These are phyloP conservation scores for Thozetella sp. DNA, from an alignment of 495 filamentous ascomycete species.

Conservation along the genomic window DNA sequence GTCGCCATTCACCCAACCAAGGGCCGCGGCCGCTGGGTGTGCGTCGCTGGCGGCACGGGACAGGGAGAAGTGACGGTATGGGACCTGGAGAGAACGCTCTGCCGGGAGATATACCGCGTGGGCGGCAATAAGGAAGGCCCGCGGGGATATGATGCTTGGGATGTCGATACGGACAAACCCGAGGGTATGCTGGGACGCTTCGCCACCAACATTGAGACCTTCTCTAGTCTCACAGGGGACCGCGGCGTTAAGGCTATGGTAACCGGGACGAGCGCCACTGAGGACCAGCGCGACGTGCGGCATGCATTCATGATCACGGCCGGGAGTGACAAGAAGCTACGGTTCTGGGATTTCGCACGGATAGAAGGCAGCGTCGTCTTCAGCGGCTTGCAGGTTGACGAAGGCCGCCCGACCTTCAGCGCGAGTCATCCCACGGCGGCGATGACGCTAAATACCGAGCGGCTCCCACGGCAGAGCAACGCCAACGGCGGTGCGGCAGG, in stretches of 20 bases:
- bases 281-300: constrained; percentile 61
- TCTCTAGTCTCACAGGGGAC: constrained; percentile 45
- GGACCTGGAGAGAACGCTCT: constrained; percentile 90
- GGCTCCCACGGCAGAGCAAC: constrained; percentile 49
- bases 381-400: constrained; percentile 74
- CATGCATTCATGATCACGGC: constrained; percentile 79
- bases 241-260: constrained; percentile 64
- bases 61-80: constrained; percentile 93
- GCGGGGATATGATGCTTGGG: constrained; percentile 82
- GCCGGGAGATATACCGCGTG: constrained; percentile 85
- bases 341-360: constrained; percentile 85
- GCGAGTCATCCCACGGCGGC: constrained; percentile 67
- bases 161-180: constrained; percentile 85
- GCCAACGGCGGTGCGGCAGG: constrained; percentile 34
- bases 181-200: constrained; percentile 91
- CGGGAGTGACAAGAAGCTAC: constrained; percentile 85
- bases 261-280: constrained; percentile 50
- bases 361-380: constrained; percentile 76
- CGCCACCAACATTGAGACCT: constrained; percentile 68
- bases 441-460: constrained; percentile 74
- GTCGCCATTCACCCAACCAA: constrained; percentile 77
- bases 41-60: constrained; percentile 84
- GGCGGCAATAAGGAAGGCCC: constrained; percentile 52
- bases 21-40: constrained; percentile 77
- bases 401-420: constrained; percentile 73